These are phyloP conservation scores for Elsinoe fawcettii DNA, from an alignment of 2,329 filamentous ascomycete genomes.

Conservation along the genomic window DNA sequence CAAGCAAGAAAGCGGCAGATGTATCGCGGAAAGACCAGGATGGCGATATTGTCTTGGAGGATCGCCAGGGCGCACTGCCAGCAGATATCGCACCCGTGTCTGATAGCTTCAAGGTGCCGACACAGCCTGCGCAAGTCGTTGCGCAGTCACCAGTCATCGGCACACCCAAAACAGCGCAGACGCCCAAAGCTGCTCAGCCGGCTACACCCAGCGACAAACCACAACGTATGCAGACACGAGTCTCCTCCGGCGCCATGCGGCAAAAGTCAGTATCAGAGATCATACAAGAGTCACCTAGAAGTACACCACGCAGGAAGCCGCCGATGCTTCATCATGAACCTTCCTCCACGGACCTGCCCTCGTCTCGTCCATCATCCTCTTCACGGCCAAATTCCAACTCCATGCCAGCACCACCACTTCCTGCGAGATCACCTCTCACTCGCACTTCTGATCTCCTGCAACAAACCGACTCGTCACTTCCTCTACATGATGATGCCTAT, in stretches of 20 bases:
- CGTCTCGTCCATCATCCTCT: conserved; percentile 11
- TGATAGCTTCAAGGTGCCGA: not conserved
- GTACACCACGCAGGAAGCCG: conserved; percentile 45
- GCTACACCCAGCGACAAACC: conserved; percentile 22
- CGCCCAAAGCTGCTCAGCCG: conserved; percentile 20
- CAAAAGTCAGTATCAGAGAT: conserved; percentile 69
- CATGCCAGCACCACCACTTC: conserved; percentile 12
- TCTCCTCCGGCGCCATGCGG: conserved; percentile 61
- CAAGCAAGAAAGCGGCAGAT: not conserved
- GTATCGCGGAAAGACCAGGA: not conserved
- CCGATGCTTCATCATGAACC: conserved; percentile 20
- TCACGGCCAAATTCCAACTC: conserved; percentile 17
- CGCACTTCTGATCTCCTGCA: not conserved
- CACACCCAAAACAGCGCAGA: conserved; percentile 23
- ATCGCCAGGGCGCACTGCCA: not conserved
- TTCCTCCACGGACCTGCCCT: not conserved
- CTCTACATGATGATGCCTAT: conserved; percentile 29
- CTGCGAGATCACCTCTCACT: not conserved
- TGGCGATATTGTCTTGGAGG: conserved; percentile 30
- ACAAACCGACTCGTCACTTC: not conserved
- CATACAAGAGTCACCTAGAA: conserved; percentile 49
- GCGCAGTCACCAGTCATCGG: conserved; percentile 22
- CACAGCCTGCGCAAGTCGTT: conserved; percentile 21
- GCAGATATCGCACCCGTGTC: not conserved
- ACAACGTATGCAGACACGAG: conserved; percentile 58